These are phyloP conservation scores for Mucor plumbeus DNA, from an alignment of 371 early-diverging fungal genomes.

Conservation along the genomic window DNA sequence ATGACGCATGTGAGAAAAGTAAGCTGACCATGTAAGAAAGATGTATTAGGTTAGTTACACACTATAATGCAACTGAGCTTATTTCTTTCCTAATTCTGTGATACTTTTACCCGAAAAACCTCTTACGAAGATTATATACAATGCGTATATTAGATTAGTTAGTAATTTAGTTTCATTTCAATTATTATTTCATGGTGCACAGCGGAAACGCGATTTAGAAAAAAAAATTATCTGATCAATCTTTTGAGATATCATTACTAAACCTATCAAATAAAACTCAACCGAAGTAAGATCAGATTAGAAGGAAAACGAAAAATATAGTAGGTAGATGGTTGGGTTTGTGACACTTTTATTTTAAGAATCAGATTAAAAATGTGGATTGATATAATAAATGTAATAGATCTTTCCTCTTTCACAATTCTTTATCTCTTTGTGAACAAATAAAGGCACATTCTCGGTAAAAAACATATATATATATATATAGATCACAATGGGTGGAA, in stretches of 20 bases:
- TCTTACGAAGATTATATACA: neutral
- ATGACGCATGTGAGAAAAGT: neutral
- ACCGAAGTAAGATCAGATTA: slow-evolving; percentile 5
- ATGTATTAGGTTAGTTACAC: neutral
- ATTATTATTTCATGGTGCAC: too few relatives aligned
- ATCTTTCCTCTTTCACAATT: neutral
- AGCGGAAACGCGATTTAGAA: too few relatives aligned
- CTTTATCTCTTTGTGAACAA: slow-evolving; percentile 5
- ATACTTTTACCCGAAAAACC: neutral
- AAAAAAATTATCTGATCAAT: too few relatives aligned
- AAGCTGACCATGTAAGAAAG: neutral
- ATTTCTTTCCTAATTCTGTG: neutral
- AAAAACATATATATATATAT: too few relatives aligned
- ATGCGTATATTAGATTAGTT: neutral
- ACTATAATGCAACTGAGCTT: neutral
- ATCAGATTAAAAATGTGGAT: slow-evolving; percentile 6
- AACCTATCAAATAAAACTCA: neutral
- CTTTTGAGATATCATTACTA: too few relatives aligned
- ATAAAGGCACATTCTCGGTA: neutral
- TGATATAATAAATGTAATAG: neutral
- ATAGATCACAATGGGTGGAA: slow-evolving; percentile 6
- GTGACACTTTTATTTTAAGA: slow-evolving; percentile 5
- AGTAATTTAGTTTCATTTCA: too few relatives aligned
- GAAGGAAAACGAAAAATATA: neutral
- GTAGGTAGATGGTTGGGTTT: neutral